Evolutionary conservation across 108 stramenopile species (phyloP).

Genomic region (Pseudonitzschia multistriata): DNA sequence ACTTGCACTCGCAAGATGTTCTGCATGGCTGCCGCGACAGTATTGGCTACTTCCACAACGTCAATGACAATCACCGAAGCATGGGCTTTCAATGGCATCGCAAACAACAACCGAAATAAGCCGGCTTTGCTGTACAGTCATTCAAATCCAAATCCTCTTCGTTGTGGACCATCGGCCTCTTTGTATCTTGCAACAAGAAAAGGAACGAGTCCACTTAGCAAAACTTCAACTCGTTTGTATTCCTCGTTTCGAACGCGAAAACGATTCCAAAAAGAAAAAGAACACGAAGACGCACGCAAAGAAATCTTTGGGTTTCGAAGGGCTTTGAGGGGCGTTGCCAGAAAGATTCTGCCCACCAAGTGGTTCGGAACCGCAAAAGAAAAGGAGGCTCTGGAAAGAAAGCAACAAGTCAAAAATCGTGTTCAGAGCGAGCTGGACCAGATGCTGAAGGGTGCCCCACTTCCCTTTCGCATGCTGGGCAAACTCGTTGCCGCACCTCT

Average conservation of each 20-base stretch:
- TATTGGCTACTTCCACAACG: background rate
- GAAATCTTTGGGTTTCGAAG: slow-evolving; percentile 15
- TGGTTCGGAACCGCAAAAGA: slow-evolving; percentile 58
- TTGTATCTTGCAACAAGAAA: background rate
- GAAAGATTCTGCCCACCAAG: slow-evolving; percentile 37
- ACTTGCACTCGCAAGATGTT: background rate
- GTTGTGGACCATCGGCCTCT: background rate
- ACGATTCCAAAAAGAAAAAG: background rate
- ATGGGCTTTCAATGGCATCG: background rate
- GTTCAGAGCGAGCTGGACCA: slow-evolving; percentile 49
- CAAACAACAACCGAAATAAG: background rate
- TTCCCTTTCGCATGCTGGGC: slow-evolving; percentile 67
- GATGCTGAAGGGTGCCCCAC: slow-evolving; percentile 68
- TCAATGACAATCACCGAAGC: background rate
- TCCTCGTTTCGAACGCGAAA: background rate
- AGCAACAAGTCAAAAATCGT: slow-evolving; percentile 42
- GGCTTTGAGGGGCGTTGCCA: slow-evolving; percentile 18
- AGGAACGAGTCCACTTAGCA: background rate
- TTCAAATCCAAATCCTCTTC: background rate
- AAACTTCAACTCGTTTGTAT: background rate
- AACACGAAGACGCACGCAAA: background rate
- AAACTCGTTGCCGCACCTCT: slow-evolving; percentile 53
- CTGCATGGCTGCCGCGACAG: slow-evolving; percentile 1
- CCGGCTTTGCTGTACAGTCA: background rate
- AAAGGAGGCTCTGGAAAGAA: slow-evolving; percentile 33